A percentile compares a stretch with the other conserved stretches of the same genome.
Evolutionary conservation across 2,329 filamentous ascomycete species (phyloP).

Genomic region (Metarhizium sp.): DNA sequence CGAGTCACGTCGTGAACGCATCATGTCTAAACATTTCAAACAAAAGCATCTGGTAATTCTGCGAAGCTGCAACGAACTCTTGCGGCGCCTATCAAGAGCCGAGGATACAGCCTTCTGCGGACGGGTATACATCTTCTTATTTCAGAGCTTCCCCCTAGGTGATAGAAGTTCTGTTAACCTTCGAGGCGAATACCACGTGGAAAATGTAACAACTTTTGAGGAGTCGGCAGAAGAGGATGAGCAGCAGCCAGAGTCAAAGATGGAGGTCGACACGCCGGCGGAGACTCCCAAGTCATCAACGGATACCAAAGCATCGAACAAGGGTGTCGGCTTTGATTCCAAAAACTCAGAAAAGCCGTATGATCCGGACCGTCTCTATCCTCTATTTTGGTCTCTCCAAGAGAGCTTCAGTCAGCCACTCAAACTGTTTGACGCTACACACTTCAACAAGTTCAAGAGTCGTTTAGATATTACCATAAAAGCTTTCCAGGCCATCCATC

Average conservation of each 20-base stretch:
- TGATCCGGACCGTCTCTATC: constrained; percentile 69
- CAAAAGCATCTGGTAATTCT: constrained; percentile 83
- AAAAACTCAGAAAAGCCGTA: constrained; percentile 44
- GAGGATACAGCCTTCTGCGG: constrained; percentile 97
- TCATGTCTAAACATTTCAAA: constrained; percentile 71
- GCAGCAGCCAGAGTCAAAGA: constrained; percentile 23
- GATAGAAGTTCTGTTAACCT: constrained; percentile 97
- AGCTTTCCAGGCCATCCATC: constrained; percentile 42
- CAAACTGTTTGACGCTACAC: constrained; percentile 61
- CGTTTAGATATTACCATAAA: constrained; percentile 59
- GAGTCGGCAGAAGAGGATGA: constrained; percentile 25
- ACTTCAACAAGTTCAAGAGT: constrained; percentile 73
- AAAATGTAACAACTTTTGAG: constrained; percentile 83
- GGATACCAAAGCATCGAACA: constrained; percentile 15
- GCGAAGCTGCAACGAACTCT: constrained; percentile 88
- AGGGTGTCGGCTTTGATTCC: constrained; percentile 30
- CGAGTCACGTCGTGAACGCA: constrained; percentile 82
- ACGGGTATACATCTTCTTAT: constrained; percentile 95
- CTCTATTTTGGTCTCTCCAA: constrained; percentile 89
- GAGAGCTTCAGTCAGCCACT: constrained; percentile 86
- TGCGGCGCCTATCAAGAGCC: constrained; percentile 87
- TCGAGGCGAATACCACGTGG: constrained; percentile 87
- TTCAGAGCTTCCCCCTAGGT: constrained; percentile 92
- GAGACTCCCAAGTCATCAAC: constrained; percentile 20
- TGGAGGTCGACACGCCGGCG: constrained; percentile 55